phyloP scores from a whole-genome alignment of 495 filamentous ascomycete genomes.

The Apiosordaria backusii region DNA sequence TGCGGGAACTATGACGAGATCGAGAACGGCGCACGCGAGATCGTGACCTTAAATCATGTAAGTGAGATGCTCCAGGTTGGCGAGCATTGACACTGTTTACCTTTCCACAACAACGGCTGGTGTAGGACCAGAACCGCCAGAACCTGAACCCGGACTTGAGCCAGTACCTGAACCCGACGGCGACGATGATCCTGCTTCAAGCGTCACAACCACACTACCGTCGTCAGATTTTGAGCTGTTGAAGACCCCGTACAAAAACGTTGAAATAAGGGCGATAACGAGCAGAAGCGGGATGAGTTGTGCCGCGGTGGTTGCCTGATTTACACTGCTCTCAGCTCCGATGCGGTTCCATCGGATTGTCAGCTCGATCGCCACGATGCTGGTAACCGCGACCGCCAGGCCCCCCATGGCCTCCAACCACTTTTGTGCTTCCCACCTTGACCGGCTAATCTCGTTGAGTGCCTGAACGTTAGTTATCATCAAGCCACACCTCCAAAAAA shows the following conservation, averaged over 20 bases:
- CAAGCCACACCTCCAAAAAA: neutral
- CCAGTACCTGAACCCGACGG: neutral
- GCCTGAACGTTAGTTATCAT: neutral
- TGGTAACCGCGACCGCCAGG: slow-evolving; percentile 26
- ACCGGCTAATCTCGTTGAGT: neutral
- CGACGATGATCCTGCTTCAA: neutral
- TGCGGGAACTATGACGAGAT: neutral
- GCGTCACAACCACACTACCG: neutral
- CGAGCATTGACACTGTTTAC: neutral
- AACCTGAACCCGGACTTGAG: neutral
- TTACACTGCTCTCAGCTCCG: slow-evolving; percentile 8
- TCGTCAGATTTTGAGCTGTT: neutral
- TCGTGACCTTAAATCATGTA: neutral
- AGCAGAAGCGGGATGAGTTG: slow-evolving; percentile 41
- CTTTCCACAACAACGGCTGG: neutral
- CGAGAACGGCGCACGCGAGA: neutral
- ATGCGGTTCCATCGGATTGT: slow-evolving; percentile 40
- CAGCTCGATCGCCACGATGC: slow-evolving; percentile 38
- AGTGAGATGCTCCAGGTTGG: neutral
- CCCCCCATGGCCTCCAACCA: slow-evolving; percentile 29
- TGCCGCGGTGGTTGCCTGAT: slow-evolving; percentile 27
- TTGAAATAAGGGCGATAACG: slow-evolving; percentile 14
- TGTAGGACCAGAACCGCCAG: neutral
- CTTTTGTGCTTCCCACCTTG: slow-evolving; percentile 6
- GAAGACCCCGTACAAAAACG: slow-evolving; percentile 12